Base-by-base conservation (phyloP, 2,329 filamentous ascomycete species). In the Esteya vermicola region DNA sequence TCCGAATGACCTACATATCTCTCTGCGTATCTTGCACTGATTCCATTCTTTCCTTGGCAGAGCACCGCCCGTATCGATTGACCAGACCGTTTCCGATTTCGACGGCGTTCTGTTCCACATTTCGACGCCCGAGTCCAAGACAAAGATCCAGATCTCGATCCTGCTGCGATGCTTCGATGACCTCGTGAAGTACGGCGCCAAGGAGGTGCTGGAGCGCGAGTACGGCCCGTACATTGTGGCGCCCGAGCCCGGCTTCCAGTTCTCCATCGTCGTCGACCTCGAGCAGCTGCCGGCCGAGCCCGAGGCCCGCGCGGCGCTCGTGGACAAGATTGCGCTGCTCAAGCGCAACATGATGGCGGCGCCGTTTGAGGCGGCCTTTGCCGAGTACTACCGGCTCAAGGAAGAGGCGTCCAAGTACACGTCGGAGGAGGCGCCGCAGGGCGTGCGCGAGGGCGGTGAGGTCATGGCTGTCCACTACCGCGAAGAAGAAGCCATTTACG, bases 341-440 rank as follows among this genome's bases (percentile, higher is more conserved):
- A 98, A 96, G 71, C 86, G 93, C 54, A 96, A 99, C 60, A 86
- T 85, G 50, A 96, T 98, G 91, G 93, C 91, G 46, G 89, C 91
- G 37, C 91, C 93, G 1, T 98, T 98, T 60, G 91, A 98, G 65
- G 82, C 88, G 56, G 91, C 93, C 19, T 98, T 96, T 58, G 76
- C 93, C 53, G 86, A 95, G 59, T 85, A 95, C 62, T 82, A 88
- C 54, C 72, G 78, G 48, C 64, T 98, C 47, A 78, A 81, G 51
- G 85, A 93, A 55, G 85, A 89, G 53, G 88, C 91, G 7, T 83
- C 85, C 34, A 85, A 88, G 56, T 96, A 91, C 58, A 94, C 85
- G 28, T 85, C 84, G 3, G 91, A 98, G 61, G 83, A 89, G 46
- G 91, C 93, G 39, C 91, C 91, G 1, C 85, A 94, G 57, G 89